Conservation (phyloP, 768 basidiomycete genomes). For the Suillus hirtellus region DNA sequence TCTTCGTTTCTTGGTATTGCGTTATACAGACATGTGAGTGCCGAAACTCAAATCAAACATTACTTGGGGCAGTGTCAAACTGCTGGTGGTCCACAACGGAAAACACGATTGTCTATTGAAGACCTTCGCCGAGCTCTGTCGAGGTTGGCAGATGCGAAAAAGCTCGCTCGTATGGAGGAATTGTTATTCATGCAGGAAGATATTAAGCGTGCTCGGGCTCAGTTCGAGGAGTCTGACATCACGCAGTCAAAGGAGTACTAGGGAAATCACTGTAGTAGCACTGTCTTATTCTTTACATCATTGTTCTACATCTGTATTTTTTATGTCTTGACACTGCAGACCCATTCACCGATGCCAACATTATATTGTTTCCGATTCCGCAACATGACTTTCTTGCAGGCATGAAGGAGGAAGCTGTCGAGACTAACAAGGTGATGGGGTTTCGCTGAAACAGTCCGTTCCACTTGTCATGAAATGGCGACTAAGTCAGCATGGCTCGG, state of each 20-base stretch:
- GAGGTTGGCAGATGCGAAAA: conserved; percentile 86
- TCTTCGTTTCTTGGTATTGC: conserved; percentile 14
- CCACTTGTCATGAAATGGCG: conserved; percentile 3
- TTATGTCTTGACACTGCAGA: neutral
- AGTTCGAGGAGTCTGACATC: conserved; percentile 64
- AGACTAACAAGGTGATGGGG: neutral
- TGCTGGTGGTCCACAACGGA: conserved; percentile 68
- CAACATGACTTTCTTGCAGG: neutral
- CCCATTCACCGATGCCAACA: neutral
- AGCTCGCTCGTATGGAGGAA: conserved; percentile 90
- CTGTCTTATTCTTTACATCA: conserved; percentile 14
- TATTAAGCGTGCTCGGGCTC: conserved; percentile 82
- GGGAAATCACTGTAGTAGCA: conserved; percentile 6
- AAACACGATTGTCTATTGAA: conserved; percentile 79
- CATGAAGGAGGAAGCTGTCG: neutral
- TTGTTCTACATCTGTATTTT: conserved; percentile 13
- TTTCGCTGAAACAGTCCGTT: neutral
- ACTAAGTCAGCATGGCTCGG: no score
- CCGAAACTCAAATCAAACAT: conserved; percentile 12
- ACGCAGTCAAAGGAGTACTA: conserved; percentile 48
- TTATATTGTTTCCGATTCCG: neutral
- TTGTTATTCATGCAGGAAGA: conserved; percentile 92
- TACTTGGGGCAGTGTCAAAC: conserved; percentile 59
- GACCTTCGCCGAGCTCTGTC: conserved; percentile 81
- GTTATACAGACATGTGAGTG: conserved; percentile 6